These are phyloP conservation scores for Moesziomyces sp. DNA, from an alignment of 1,284 basidiomycete genomes.

Conservation along the genomic window DNA sequence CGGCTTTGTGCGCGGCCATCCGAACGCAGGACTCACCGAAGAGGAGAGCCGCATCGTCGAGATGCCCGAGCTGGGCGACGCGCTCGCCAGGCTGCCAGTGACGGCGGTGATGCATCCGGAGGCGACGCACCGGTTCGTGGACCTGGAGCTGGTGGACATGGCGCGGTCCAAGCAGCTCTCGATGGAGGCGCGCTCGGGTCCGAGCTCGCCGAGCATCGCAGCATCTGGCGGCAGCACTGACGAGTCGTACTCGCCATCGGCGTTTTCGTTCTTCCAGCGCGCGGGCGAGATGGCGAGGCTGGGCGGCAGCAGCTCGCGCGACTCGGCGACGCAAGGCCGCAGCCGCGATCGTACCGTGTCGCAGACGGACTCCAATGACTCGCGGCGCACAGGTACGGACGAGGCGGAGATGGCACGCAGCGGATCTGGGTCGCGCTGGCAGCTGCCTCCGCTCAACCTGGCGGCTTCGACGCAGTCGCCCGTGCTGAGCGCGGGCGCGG, in stretches of 20 bases:
- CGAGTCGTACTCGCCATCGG: constrained; percentile 26
- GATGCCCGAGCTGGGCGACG: constrained; percentile 70
- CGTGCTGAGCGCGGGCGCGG: constrained; percentile 6
- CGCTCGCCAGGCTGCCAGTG: constrained; percentile 16
- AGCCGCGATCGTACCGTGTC: neutral
- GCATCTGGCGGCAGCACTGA: constrained; percentile 10
- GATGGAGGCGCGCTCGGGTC: neutral
- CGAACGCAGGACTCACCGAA: constrained; percentile 72
- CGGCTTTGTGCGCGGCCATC: constrained; percentile 76
- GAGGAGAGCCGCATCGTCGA: constrained; percentile 67
- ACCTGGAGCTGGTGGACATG: constrained; percentile 35
- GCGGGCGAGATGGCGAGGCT: neutral
- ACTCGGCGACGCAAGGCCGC: constrained; percentile 11
- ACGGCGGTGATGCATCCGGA: constrained; percentile 14
- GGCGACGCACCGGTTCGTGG: constrained; percentile 17
- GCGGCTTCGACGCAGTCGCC: neutral
- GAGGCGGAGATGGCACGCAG: neutral
- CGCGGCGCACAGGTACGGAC: neutral
- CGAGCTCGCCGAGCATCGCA: constrained; percentile 10
- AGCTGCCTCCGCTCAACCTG: constrained; percentile 5
- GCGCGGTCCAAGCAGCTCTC: constrained; percentile 11
- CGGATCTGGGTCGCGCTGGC: neutral
- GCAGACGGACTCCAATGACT: neutral
- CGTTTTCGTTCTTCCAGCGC: constrained; percentile 23
- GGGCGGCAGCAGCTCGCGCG: constrained; percentile 4